Conservation (phyloP, 139 green algal species). For the Volvox africanus region DNA sequence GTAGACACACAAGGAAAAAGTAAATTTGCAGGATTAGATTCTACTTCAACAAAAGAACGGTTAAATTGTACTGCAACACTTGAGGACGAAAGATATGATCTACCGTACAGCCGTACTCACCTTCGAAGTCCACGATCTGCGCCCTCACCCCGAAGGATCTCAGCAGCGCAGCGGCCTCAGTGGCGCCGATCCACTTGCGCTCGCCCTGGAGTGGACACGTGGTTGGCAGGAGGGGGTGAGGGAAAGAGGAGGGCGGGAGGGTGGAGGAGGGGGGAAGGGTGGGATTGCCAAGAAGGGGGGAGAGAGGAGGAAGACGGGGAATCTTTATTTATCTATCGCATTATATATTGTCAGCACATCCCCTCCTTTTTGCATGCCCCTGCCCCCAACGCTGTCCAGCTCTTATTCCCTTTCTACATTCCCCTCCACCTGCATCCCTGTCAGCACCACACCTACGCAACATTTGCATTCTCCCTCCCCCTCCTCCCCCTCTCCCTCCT, state of each 20-base stretch:
- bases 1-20: not conserved
- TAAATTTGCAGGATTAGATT: not conserved
- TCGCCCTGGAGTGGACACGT: slow-evolving; percentile 50
- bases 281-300: too few relatives aligned
- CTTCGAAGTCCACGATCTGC: slow-evolving; percentile 84
- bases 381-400: too few relatives aligned
- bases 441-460: too few relatives aligned
- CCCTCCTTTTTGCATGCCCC: too few relatives aligned
- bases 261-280: not conserved
- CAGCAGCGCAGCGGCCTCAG: slow-evolving; percentile 84
- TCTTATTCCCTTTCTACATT: too few relatives aligned
- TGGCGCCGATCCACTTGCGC: slow-evolving; percentile 86
- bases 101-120: not conserved
- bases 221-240: not conserved
- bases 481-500: not conserved
- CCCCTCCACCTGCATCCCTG: too few relatives aligned
- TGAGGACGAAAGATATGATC: too few relatives aligned
- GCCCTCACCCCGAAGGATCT: slow-evolving; percentile 78
- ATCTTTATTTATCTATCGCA: too few relatives aligned
- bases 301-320: too few relatives aligned
- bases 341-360: too few relatives aligned
- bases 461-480: too few relatives aligned
- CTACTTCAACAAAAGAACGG: not conserved
- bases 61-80: not conserved
- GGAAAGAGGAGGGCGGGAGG: not conserved